Conservation (phyloP, 208 protist genomes). For the Leishmania major region DNA sequence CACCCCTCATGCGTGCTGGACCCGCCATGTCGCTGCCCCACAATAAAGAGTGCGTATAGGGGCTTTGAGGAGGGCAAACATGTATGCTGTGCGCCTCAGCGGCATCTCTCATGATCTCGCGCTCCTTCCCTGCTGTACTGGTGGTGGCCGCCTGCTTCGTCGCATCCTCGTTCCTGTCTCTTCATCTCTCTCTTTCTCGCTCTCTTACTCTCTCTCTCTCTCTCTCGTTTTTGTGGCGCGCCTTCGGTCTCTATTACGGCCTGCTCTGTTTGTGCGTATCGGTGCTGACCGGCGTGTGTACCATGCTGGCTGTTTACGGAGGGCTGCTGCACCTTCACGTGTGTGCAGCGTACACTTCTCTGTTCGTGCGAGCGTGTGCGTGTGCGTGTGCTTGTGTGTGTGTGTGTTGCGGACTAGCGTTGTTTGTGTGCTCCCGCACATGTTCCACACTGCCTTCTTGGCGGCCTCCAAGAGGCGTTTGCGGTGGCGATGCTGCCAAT, state of each 20-base stretch:
- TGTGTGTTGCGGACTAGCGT: neutral
- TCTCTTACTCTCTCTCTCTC: neutral
- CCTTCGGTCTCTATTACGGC: neutral
- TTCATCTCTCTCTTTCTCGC: neutral
- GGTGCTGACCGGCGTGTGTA: too few species aligned
- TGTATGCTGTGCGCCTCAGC: neutral
- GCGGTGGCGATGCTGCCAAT: slow-evolving; percentile 62
- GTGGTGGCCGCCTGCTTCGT: neutral
- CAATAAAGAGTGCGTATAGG: neutral
- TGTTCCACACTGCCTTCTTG: slow-evolving; percentile 29
- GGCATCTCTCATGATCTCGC: neutral
- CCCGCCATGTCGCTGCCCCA: neutral
- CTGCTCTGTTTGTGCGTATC: neutral
- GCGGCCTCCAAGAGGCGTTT: slow-evolving; percentile 75
- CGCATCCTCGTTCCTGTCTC: neutral
- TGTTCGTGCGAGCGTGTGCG: neutral
- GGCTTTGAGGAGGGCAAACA: neutral
- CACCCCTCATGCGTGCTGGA: neutral
- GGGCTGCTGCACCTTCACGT: neutral
- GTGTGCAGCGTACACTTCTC: neutral
- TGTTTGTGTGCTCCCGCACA: neutral
- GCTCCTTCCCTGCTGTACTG: neutral
- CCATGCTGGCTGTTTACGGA: neutral
- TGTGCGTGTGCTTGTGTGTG: too few species aligned
- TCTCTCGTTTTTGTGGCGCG: neutral